These are phyloP conservation scores for Pichia sp. DNA, from an alignment of 1,139 yeast genomes.

Conservation along the genomic window DNA sequence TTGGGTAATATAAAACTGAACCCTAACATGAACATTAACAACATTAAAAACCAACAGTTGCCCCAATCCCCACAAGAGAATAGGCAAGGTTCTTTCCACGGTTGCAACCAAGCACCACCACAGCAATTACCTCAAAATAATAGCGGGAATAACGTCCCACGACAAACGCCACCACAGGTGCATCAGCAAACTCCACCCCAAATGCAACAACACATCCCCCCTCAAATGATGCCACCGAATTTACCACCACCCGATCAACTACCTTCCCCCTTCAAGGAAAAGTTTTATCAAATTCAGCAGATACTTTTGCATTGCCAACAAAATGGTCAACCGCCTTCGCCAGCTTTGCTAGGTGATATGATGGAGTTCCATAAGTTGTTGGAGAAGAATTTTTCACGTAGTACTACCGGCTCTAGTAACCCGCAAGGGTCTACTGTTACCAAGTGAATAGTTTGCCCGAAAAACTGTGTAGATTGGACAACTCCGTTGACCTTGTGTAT, in stretches of 20 bases:
- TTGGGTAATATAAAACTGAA: background rate
- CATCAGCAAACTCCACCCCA: background rate
- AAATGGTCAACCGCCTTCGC: constrained; percentile 19
- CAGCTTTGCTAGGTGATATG: constrained; percentile 18
- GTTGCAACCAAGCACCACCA: background rate
- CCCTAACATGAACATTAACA: background rate
- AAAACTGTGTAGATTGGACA: background rate
- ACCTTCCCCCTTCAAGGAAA: constrained; percentile 17
- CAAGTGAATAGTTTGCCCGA: background rate
- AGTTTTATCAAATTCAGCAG: constrained; percentile 17
- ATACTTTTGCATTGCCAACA: constrained; percentile 17
- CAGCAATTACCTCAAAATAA: background rate
- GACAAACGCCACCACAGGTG: background rate
- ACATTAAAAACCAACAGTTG: background rate
- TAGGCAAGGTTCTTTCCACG: background rate
- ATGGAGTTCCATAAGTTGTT: constrained; percentile 14
- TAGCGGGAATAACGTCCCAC: background rate
- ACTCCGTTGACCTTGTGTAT: background rate
- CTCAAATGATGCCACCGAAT: constrained; percentile 3
- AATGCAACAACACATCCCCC: background rate
- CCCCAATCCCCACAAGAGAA: background rate
- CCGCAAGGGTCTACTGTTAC: background rate
- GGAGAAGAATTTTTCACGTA: constrained; percentile 6
- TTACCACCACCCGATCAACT: constrained; percentile 20
- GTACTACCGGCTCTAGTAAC: background rate